Evolutionary conservation across 441 rosid species (phyloP), one percentile per base, ranked within the genome.

Genomic region (Pelargonium cotyledonis): DNA sequence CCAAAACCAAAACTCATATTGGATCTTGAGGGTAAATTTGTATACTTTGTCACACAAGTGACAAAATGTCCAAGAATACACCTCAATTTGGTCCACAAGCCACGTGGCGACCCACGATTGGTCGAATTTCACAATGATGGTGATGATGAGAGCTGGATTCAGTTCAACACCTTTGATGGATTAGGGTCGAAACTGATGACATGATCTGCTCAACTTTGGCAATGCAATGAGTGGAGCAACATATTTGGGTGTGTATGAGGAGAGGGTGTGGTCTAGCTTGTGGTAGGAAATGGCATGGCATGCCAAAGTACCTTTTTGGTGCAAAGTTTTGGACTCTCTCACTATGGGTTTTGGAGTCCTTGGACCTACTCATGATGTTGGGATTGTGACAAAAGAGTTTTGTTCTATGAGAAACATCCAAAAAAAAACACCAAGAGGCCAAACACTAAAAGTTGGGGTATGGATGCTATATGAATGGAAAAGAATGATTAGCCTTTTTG

Each of bases 271-370:
- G 60, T 60, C 65, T 41, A 63, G 29, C 49, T 66, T 66, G 74
- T 79, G 77, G 78, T 67, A 75, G 51, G 41, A 71, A 73, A 71
- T 68, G 71, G 78, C 14, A 66, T 70, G 35, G 71, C 80, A 79
- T 78, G 81, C 78, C 14, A 15, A 2, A 65, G 74, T 66, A 51
- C 77, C 73, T 15, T 29, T 5, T 65, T 67, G 49, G 53, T 66
- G 68, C 67, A 21, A 68, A 21, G 23, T 76, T 71, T 72, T 72
- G 72, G 72, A 51, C 26, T 23, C 26, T 23, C 26, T 23, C 26
- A 23, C 26, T 23, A 23, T 23, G 26, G 26, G 26, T 23, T 23
- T 23, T 23, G 26, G 26, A 23, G 26, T 23, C 26, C 26, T 23
- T 23, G 26, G 26, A 23, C 26, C 26, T 23, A 23, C 26, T 23